phyloP scores from a whole-genome alignment of 176 grass and related monocot species.

The sorghum (Sorghum bicolor) region DNA sequence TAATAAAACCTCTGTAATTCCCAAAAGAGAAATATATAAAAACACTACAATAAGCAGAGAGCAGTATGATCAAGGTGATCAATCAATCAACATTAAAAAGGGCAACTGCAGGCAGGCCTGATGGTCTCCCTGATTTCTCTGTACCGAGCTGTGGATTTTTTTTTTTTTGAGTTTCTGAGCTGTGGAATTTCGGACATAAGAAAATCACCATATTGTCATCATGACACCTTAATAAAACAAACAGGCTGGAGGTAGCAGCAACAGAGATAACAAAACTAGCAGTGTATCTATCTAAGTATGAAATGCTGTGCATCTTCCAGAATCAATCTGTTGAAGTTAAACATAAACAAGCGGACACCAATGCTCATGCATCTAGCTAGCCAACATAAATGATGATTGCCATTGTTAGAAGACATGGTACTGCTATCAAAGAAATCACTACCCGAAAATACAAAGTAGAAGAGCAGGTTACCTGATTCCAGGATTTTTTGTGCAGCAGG shows the following conservation, averaged over 20 bases:
- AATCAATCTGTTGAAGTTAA: background rate
- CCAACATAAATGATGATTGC: background rate
- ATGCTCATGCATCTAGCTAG: background rate
- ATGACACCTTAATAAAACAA: background rate
- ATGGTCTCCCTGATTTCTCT: background rate
- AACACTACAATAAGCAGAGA: background rate
- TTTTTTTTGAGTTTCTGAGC: too few relatives aligned
- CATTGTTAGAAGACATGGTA: background rate
- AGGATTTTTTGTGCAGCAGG: slow-evolving; percentile 30
- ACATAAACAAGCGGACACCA: background rate
- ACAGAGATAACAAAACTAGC: background rate
- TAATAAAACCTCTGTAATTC: background rate
- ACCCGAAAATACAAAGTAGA: background rate
- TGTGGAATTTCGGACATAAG: background rate
- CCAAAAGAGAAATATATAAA: background rate
- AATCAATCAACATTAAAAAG: background rate
- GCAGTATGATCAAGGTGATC: background rate
- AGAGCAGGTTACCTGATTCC: slow-evolving; percentile 45
- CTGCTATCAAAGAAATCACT: background rate
- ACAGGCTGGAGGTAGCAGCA: background rate
- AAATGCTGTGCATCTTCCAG: background rate
- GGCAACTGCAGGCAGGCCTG: background rate
- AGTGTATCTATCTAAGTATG: background rate
- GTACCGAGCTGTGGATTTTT: background rate
- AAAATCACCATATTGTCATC: background rate